phyloP scores from a whole-genome alignment of 805 yeast genomes.

The Candida sanyiensis region DNA sequence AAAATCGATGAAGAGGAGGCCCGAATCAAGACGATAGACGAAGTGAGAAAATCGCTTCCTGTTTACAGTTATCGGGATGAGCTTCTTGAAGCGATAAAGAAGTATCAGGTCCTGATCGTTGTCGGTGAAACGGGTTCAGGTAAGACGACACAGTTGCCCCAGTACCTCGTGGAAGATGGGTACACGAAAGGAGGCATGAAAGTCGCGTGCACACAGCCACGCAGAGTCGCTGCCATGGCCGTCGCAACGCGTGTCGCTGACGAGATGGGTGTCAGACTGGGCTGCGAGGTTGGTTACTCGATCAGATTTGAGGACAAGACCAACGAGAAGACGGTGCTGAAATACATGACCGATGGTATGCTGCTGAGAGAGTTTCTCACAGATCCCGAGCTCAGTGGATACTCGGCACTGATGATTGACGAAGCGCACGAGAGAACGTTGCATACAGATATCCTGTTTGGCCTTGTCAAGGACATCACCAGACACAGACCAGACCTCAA shows the following conservation, averaged over 20 bases:
- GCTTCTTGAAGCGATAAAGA: constrained; percentile 51
- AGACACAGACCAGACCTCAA: constrained; percentile 62
- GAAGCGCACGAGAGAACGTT: constrained; percentile 97
- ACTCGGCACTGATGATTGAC: constrained; percentile 86
- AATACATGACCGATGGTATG: constrained; percentile 97
- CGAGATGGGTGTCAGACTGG: constrained; percentile 77
- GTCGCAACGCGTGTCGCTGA: constrained; percentile 90
- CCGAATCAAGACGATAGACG: constrained; percentile 26
- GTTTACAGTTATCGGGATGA: constrained; percentile 60
- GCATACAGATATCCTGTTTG: constrained; percentile 81
- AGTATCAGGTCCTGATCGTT: constrained; percentile 64
- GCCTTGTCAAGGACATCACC: constrained; percentile 68
- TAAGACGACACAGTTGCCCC: constrained; percentile 91
- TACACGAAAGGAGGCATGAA: constrained; percentile 52
- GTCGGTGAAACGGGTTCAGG: constrained; percentile 94
- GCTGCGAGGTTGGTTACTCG: constrained; percentile 83
- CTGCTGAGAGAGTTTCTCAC: constrained; percentile 73
- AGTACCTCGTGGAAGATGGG: constrained; percentile 78
- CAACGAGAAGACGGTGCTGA: constrained; percentile 58
- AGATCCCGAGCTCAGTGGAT: constrained; percentile 63
- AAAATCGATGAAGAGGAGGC: constrained; percentile 28
- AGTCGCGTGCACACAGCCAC: constrained; percentile 89
- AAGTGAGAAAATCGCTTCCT: constrained; percentile 64
- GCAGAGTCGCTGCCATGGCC: constrained; percentile 90
- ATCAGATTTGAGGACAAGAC: constrained; percentile 83